These are phyloP conservation scores for Populus ilicifolia DNA, from an alignment of 345 rosid genomes.

Conservation along the genomic window DNA sequence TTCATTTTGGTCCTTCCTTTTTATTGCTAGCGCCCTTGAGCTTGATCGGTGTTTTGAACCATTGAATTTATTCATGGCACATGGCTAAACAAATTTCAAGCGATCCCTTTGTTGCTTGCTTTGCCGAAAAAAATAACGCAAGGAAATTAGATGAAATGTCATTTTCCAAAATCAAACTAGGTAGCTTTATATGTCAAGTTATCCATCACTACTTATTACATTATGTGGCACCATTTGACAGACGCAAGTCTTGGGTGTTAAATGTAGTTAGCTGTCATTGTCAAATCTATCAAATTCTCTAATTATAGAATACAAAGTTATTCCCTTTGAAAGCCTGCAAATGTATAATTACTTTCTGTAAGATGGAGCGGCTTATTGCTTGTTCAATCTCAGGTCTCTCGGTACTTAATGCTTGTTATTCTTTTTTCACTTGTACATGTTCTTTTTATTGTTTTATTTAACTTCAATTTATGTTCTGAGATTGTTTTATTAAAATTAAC, in stretches of 20 bases:
- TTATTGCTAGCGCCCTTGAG: not conserved
- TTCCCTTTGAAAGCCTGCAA: not conserved
- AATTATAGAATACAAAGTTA: not conserved
- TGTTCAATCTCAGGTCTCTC: not conserved
- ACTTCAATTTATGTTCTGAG: not conserved
- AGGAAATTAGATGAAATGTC: not conserved
- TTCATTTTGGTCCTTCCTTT: not conserved
- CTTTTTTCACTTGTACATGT: not conserved
- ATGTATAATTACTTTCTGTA: not conserved
- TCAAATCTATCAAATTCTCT: not conserved
- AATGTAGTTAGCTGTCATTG: not conserved
- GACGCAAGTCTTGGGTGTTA: not conserved
- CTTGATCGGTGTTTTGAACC: not conserved
- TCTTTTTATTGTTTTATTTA: not conserved
- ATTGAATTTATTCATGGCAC: not conserved
- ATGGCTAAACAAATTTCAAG: not conserved
- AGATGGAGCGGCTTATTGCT: not conserved
- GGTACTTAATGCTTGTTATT: not conserved
- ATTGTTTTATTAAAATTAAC: conserved; percentile 16
- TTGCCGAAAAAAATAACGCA: not conserved
- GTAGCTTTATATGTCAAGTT: not conserved
- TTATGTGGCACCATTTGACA: not conserved
- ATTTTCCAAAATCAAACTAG: not conserved
- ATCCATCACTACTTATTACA: not conserved
- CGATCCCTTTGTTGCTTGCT: not conserved